A percentile compares a stretch with the other conserved stretches of the same genome.
These are phyloP conservation scores for Oryza brachyantha DNA, from an alignment of 176 grass and related monocot species.

Conservation along the genomic window DNA sequence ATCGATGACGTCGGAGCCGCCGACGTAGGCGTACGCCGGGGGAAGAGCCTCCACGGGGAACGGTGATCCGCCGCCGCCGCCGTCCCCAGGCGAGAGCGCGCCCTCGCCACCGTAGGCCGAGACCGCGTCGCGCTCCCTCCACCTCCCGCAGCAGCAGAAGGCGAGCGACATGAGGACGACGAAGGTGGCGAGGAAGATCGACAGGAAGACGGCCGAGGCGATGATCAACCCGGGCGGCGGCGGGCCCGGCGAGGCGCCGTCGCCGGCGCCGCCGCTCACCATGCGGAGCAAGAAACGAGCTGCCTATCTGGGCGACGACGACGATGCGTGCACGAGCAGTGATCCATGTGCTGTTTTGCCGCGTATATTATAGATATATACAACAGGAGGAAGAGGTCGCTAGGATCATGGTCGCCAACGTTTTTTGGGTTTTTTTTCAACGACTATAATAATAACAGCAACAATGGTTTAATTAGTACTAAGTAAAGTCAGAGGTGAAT, in stretches of 20 bases:
- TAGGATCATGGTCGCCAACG: neutral
- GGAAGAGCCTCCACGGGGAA: slow-evolving; percentile 2
- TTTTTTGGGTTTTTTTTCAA: neutral
- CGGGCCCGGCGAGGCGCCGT: neutral
- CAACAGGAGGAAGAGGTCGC: neutral
- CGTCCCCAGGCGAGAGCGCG: neutral
- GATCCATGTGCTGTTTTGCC: neutral
- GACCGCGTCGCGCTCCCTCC: neutral
- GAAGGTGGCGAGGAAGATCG: neutral
- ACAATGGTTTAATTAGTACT: neutral
- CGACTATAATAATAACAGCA: neutral
- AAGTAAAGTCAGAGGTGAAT: neutral
- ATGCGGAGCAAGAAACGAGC: neutral
- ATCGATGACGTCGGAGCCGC: no score
- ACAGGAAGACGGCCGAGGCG: neutral
- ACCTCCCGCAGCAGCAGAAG: neutral
- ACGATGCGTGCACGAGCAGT: neutral
- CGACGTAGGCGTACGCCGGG: neutral
- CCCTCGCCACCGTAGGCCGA: neutral
- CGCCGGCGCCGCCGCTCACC: neutral
- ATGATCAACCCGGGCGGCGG: neutral
- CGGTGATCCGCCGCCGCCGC: neutral
- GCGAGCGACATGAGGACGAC: neutral
- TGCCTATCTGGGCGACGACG: neutral
- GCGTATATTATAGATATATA: neutral